Percentiles rank a stretch among this genome's conserved stretches.
phyloP scores from a whole-genome alignment of 2,329 filamentous ascomycete genomes.

The Penicillium psychrosexuale region DNA sequence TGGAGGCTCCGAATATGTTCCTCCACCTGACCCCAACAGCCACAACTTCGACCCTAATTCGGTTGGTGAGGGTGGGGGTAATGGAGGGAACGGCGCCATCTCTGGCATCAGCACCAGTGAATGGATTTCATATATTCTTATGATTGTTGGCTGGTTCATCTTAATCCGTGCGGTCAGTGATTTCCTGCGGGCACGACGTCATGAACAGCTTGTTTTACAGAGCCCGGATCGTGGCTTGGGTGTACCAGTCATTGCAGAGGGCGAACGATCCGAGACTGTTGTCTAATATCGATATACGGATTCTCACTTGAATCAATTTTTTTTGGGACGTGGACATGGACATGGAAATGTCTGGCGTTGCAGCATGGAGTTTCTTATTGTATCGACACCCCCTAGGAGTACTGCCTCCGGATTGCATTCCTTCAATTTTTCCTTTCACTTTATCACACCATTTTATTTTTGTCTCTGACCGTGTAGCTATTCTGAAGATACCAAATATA shows the following conservation, averaged over 20 bases:
- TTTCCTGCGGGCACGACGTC: slow-evolving; percentile 79
- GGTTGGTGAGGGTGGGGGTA: slow-evolving; percentile 50
- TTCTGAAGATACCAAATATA: slow-evolving; percentile 27
- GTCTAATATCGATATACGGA: slow-evolving; percentile 51
- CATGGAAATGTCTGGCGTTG: slow-evolving; percentile 8
- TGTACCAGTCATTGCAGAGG: slow-evolving; percentile 80
- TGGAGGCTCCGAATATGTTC: slow-evolving; percentile 47
- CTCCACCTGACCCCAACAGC: slow-evolving; percentile 81
- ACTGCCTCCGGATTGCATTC: slow-evolving; percentile 11
- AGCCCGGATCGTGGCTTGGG: slow-evolving; percentile 85
- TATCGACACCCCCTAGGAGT: slow-evolving; percentile 20
- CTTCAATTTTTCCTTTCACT: slow-evolving; percentile 1
- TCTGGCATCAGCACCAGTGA: slow-evolving; percentile 69
- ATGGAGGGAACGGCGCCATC: slow-evolving; percentile 38
- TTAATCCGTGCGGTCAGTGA: slow-evolving; percentile 91
- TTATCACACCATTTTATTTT: slow-evolving; percentile 3
- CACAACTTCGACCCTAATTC: slow-evolving; percentile 79
- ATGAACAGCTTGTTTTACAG: slow-evolving; percentile 89
- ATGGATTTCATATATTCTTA: slow-evolving; percentile 86
- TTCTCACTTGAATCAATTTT: slow-evolving; percentile 13
- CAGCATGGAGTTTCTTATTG: slow-evolving; percentile 9
- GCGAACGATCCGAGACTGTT: slow-evolving; percentile 73
- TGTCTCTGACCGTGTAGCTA: slow-evolving; percentile 19
- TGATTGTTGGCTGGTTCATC: slow-evolving; percentile 98
- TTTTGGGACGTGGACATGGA: slow-evolving; percentile 4